Percentiles rank a stretch among this genome's conserved stretches.
Evolutionary conservation across 2,329 filamentous ascomycete species (phyloP).

Genomic region (Alternaria infectoria): DNA sequence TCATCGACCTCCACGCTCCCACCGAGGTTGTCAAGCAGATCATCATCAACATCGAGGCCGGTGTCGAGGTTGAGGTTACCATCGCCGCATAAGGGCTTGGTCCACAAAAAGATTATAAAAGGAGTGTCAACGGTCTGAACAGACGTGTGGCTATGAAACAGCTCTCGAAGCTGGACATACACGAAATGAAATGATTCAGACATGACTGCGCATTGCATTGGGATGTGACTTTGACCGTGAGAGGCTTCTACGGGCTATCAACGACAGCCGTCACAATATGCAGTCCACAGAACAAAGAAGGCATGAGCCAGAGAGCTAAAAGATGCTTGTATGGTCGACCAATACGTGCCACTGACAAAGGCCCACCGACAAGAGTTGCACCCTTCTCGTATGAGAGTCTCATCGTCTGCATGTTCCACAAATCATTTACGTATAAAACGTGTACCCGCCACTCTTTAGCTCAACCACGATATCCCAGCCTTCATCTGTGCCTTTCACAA

Average conservation of each 20-base stretch:
- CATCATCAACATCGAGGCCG: constrained; percentile 94
- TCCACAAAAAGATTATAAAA: constrained; percentile 19
- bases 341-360: neutral
- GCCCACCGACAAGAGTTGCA: neutral
- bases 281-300: neutral
- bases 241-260: neutral
- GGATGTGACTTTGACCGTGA: neutral
- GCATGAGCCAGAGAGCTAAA: neutral
- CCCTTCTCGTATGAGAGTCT: neutral
- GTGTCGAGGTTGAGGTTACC: constrained; percentile 92
- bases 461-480: neutral
- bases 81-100: constrained; percentile 72
- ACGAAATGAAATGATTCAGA: constrained; percentile 33
- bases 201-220: neutral
- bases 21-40: constrained; percentile 98
- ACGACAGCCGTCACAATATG: neutral
- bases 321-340: neutral
- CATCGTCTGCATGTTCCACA: neutral
- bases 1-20: constrained; percentile 97
- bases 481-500: neutral
- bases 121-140: constrained; percentile 12
- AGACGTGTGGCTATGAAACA: constrained; percentile 34
- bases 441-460: neutral
- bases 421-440: neutral
- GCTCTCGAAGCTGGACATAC: constrained; percentile 25